Base-by-base conservation (phyloP, 345 rosid species). In the Corymbia maculata region DNA sequence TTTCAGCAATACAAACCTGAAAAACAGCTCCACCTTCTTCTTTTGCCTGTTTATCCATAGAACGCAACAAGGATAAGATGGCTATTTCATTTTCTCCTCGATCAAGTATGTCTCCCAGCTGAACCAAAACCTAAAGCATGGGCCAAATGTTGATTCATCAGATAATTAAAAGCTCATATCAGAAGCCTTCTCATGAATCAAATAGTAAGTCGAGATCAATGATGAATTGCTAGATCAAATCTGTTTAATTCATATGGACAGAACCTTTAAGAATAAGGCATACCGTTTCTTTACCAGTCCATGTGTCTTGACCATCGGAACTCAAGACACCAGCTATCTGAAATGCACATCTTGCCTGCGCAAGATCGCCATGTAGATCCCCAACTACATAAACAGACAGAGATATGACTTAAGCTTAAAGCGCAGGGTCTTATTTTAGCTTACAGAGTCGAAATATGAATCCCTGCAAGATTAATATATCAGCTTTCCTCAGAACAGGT, bases 71-170 rank as follows among this genome's bases (percentile, higher is more conserved):
- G 86, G 99, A 96, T 24, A 97, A 90, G 90, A 97, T 96, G 52
- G 98, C 97, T 89, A 97, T 94, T 89, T 97, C 98, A 85, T 96
- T 95, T 86, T 93, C 95, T 52, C 99, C 99, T 30, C 98, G 96
- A 89, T 96, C 99, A n/a, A 97, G 94, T 86, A 96, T 91, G 93
- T 97, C 99, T 87, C 99, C 99, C 10, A 97, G 95, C 92, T 97
- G 99, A 90, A 97, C 88, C 88, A 97, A 85, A 30, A 96, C 96
- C 98, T 97, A 87, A 88, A 55, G 32, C 86, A 70, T 86, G 84
- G 82, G 86, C 28, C 57, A 85, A 90, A 22, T 32, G 52, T 51
- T 85, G 59, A 15, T 75, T 42, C 44, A 42, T 75, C 84, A 10
- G 84, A 19, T 75, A 75, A 19, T 75, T 42, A 36, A 10, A 75